phyloP scores from a whole-genome alignment of 108 stramenopile genomes.

The Chaetoceros tenuissimus region DNA sequence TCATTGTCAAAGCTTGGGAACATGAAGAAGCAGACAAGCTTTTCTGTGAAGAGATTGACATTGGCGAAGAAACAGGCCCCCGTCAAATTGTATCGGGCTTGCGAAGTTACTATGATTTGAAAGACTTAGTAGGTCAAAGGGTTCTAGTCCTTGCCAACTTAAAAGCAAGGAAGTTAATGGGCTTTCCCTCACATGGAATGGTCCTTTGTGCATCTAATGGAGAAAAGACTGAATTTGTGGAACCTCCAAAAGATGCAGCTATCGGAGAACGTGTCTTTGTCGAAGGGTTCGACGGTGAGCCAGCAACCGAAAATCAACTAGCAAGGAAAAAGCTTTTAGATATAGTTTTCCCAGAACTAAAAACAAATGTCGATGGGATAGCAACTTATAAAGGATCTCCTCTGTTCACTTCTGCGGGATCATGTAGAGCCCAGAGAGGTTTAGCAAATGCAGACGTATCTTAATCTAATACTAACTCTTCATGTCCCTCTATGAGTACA shows the following conservation, averaged over 20 bases:
- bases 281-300: constrained; percentile 57
- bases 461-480: too few species aligned
- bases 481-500: too few species aligned
- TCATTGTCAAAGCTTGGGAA: constrained; percentile 79
- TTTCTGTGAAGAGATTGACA: constrained; percentile 90
- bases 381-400: constrained; percentile 15
- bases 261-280: constrained; percentile 70
- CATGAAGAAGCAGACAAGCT: constrained; percentile 88
- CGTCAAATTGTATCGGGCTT: constrained; percentile 85
- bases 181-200: constrained; percentile 86
- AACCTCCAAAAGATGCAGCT: constrained; percentile 68
- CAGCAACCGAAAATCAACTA: constrained; percentile 40
- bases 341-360: constrained; percentile 21
- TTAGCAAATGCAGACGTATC: constrained; percentile 12
- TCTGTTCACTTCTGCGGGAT: constrained; percentile 13
- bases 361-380: constrained; percentile 13
- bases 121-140: constrained; percentile 61
- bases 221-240: constrained; percentile 58
- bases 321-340: constrained; percentile 74
- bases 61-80: constrained; percentile 72
- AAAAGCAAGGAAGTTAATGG: constrained; percentile 75
- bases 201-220: constrained; percentile 76
- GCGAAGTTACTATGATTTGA: constrained; percentile 52
- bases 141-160: constrained; percentile 88
- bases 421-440: constrained; percentile 10